Evolutionary conservation across 116 monocot genomes (phyloP), one percentile per base, ranked within the genome.

Genomic region (Phalaenopsis hybrid): DNA sequence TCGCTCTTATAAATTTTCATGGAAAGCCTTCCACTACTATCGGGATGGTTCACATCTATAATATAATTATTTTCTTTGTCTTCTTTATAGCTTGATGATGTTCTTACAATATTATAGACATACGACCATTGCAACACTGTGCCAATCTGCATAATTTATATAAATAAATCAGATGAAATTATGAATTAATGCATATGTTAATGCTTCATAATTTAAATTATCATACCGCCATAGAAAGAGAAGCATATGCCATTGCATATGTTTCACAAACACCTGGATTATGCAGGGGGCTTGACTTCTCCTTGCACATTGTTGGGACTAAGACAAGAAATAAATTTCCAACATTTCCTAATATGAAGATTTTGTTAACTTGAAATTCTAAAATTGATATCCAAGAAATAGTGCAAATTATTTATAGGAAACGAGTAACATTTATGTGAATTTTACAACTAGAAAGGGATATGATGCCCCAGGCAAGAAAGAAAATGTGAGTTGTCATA

Each of bases 171-270:
- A 75, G 45, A 21, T 75, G 75, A 46, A 45, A 45, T 65, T 46
- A 75, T 44, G 2, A 6, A n/a, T 45, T 45, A 21, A 75, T 75
- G 48, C 20, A 46, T 75, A 44, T 75, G 45, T 46, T n/a, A 34
- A 0, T 75, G 46, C 12, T 37, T 72, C 37, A 41, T 75, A 75
- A 73, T 44, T 20, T 75, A 45, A 46, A 45, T 50, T 11, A 20
- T 57, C 74, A 67, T 81, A 81, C 81, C 12, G 74, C 81, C 74
- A 81, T 25, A 41, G 81, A 81, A 74, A 81, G 81, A 74, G 81
- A 81, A 41, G 81, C 81, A 81, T 81, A 81, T 68, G 67, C 57
- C 81, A 81, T 81, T 74, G 67, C 81, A 81, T 81, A 74, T 57
- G 73, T 81, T 74, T 74, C 74, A 57, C 81, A 81, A 57, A 81